Evolutionary conservation across 495 filamentous ascomycete genomes (phyloP), one percentile per base, ranked within the genome.

Genomic region (Penicillium argentinense): DNA sequence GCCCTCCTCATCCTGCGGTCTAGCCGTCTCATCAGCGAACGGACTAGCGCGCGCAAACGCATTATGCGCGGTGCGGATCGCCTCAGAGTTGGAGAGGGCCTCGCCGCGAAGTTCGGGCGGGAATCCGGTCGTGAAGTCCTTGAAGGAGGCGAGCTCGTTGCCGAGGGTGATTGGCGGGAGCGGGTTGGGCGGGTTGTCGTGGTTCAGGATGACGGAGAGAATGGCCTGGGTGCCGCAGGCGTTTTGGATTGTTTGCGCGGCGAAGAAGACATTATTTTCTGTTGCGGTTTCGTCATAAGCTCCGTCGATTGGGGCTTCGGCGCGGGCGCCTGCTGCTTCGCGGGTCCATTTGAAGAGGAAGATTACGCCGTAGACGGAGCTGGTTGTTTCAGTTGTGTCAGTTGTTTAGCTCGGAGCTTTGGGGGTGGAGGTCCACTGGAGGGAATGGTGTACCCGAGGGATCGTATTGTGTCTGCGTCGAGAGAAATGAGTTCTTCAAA

Each of bases 341-440:
- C 86, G 88, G 17, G 86, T 89, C 73, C 88, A 99, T 75, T 96
- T 97, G 83, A 99, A 99, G 64, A 99, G 89, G 73, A 99, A 97
- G 64, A 99, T 97, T 53, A 97, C 91, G 64, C 93, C 93, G 73
- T 97, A 96, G 52, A 96, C 81, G 30, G 89, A 87, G 52, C 87
- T 85, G 16, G 4, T 32, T 39, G 9, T 45, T 26, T 21, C 34
- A 51, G 24, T 29, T 47, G 39, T 17, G 34, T 45, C 22, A n/a
- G n/a, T 38, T 37, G 36, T 27, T 34, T 19, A 30, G 40, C 34
- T 37, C 28, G 25, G 22, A 28, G 34, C 18, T 49, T 24, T 18
- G 16, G 25, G 12, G 43, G 39, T 19, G 32, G 18, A 47, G 5
- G 19, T 32, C n/a, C n/a, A n/a, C n/a, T n/a, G 12, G 45, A 18